Evolutionary conservation across 495 filamentous ascomycete genomes (phyloP), one percentile per base, ranked within the genome.

Genomic region (Umbilicaria muhlenbergii): DNA sequence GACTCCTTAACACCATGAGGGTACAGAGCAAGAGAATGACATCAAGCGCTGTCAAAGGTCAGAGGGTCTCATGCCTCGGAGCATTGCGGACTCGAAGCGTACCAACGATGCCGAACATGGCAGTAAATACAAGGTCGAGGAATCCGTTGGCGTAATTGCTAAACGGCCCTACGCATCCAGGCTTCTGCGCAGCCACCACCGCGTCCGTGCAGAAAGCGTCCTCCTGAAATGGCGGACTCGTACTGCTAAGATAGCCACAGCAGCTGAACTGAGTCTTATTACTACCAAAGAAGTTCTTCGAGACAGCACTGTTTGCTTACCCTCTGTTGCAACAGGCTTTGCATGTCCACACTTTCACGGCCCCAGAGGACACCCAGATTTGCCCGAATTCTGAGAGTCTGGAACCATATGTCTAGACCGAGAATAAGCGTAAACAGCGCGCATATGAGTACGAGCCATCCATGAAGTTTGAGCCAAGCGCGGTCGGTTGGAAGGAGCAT

Each of bases 101-200:
- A 62, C 70, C 81, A 39, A 85, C 81, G 58, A 85, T 74, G 49
- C 81, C 81, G 52, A 86, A 86, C 34, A 77, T 63, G 32, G 73
- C 77, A 12, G 81, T 85, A 59, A 86, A 86, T 58, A 86, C 73
- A 50, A 75, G 56, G 58, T 81, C 76, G 35, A 85, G 57, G 54
- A 77, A 81, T 41, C 66, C 65, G 59, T 83, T 83, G 31, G 77
- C 71, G 49, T 75, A 83, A 32, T 54, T 64, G 24, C 67, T 68
- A 51, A 85, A 76, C 4, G 75, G 69, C 5, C 66, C 58, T 11
- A 80, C 64, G 52, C 81, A 86, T 3, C 79, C 78, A 38, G 67
- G 63, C 60, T 74, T 74, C 10, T 76, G 58, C n/a, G 78, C 74
- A 5, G 81, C 81, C 31, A 72, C 65, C 17, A 77, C 68, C 11